These are phyloP conservation scores for Fremontodendron californicum DNA, from an alignment of 345 rosid genomes.

Conservation along the genomic window DNA sequence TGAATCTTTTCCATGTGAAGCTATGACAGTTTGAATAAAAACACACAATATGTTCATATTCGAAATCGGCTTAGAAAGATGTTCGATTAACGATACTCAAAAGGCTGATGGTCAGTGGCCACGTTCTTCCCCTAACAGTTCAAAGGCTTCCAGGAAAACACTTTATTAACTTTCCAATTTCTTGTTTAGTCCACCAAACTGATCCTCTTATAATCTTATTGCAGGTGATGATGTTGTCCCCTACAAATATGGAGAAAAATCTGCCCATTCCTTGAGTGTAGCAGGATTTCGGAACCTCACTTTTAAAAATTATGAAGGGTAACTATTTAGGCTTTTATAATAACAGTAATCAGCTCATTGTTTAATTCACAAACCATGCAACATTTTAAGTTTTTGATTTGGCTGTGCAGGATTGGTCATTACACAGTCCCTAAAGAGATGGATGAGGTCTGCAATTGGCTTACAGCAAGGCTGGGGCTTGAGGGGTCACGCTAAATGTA, in stretches of 20 bases:
- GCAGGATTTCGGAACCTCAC: conserved; percentile 69
- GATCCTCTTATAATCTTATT: conserved; percentile 7
- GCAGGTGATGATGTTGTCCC: conserved; percentile 83
- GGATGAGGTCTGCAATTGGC: conserved; percentile 78
- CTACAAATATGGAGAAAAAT: conserved; percentile 71
- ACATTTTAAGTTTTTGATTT: conserved; percentile 7
- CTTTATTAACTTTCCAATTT: not conserved
- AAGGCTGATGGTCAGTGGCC: not conserved
- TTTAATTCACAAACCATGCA: not conserved
- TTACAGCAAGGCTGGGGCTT: conserved; percentile 61
- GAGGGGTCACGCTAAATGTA: conserved; percentile 47
- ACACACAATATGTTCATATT: not conserved
- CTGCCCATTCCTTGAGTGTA: conserved; percentile 49
- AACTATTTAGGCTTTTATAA: conserved; percentile 3
- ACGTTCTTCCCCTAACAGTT: not conserved
- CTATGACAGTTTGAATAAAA: not conserved
- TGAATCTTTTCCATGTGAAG: not conserved
- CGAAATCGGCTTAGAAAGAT: not conserved
- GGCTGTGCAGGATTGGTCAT: conserved; percentile 72
- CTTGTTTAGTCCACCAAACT: not conserved
- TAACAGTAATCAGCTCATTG: not conserved
- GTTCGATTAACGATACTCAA: not conserved
- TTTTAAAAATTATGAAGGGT: conserved; percentile 79
- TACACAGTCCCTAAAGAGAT: conserved; percentile 87
- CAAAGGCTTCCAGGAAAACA: not conserved